A percentile compares a stretch with the other conserved stretches of the same genome.
phyloP scores from a whole-genome alignment of 2,329 filamentous ascomycete species.

The Thielaviopsis populi region DNA sequence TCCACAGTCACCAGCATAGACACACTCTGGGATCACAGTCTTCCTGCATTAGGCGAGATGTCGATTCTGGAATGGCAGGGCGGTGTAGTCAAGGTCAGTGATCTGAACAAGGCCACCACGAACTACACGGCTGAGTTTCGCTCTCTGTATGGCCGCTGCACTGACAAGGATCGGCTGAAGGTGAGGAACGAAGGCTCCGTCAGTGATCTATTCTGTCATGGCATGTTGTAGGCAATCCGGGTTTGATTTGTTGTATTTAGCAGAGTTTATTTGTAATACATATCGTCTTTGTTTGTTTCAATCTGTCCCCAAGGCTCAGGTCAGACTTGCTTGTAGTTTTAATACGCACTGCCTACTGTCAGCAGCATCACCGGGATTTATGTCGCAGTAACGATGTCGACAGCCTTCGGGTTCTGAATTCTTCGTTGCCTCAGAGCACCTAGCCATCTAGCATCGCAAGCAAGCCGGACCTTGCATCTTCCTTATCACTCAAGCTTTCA shows the following conservation, averaged over 20 bases:
- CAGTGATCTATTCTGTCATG: conserved; percentile 49
- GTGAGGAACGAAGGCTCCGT: conserved; percentile 27
- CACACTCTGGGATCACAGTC: conserved; percentile 29
- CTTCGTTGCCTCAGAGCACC: not conserved
- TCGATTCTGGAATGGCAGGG: conserved; percentile 54
- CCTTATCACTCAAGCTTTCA: conserved; percentile 24
- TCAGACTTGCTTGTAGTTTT: not conserved
- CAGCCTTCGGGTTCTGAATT: too few relatives aligned
- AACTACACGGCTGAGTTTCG: conserved; percentile 47
- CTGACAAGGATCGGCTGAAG: conserved; percentile 22
- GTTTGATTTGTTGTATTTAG: not conserved
- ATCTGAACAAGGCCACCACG: conserved; percentile 30
- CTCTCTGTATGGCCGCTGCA: conserved; percentile 51
- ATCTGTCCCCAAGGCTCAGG: not conserved
- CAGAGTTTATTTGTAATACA: not conserved
- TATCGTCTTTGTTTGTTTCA: not conserved
- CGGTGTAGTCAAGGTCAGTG: conserved; percentile 19
- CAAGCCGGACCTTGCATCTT: conserved; percentile 3
- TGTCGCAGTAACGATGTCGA: too few relatives aligned
- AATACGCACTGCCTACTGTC: not conserved
- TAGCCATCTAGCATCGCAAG: conserved; percentile 11
- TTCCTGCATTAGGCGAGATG: conserved; percentile 33
- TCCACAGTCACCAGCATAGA: conserved; percentile 33
- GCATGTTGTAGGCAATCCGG: not conserved
- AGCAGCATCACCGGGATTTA: not conserved